Percentiles rank a stretch among this genome's conserved stretches.
Evolutionary conservation across 1,284 basidiomycete genomes (phyloP).

Genomic region (Marasmius oreades): DNA sequence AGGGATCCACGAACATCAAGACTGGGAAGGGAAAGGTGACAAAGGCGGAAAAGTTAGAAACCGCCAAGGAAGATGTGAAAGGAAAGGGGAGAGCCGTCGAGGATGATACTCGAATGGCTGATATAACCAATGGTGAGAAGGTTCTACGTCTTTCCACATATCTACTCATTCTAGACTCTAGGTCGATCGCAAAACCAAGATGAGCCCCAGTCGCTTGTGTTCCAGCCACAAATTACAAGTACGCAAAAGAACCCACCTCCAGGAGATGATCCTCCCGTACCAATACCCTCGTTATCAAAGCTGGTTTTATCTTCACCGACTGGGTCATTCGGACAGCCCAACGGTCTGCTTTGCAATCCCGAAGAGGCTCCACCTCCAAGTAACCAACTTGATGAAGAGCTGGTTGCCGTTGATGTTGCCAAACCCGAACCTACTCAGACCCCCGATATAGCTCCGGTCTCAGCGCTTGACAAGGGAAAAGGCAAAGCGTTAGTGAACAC

Average conservation of each 20-base stretch:
- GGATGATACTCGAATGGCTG: constrained; percentile 25
- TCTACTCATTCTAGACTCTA: neutral
- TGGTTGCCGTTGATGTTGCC: too few species aligned
- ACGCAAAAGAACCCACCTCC: constrained; percentile 1
- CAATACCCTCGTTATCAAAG: constrained; percentile 4
- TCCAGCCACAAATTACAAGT: constrained; percentile 3
- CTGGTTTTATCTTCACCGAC: neutral
- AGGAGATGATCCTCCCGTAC: neutral
- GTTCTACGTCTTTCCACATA: neutral
- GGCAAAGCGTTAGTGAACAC: neutral
- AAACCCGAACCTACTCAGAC: neutral
- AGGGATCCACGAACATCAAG: constrained; percentile 16
- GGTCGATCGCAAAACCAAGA: constrained; percentile 3
- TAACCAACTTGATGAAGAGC: neutral
- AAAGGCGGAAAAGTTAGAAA: constrained; percentile 16
- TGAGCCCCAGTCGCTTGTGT: constrained; percentile 4
- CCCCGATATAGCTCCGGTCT: neutral
- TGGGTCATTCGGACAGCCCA: constrained; percentile 21
- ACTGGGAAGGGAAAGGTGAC: constrained; percentile 16
- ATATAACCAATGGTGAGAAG: constrained; percentile 36
- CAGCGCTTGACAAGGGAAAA: neutral
- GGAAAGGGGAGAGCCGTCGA: constrained; percentile 25
- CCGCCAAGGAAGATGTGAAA: constrained; percentile 22
- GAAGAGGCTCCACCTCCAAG: neutral
- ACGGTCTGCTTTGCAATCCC: constrained; percentile 17